These are phyloP conservation scores for Fusarium decemcellulare DNA, from an alignment of 2,329 filamentous ascomycete species.

Conservation along the genomic window DNA sequence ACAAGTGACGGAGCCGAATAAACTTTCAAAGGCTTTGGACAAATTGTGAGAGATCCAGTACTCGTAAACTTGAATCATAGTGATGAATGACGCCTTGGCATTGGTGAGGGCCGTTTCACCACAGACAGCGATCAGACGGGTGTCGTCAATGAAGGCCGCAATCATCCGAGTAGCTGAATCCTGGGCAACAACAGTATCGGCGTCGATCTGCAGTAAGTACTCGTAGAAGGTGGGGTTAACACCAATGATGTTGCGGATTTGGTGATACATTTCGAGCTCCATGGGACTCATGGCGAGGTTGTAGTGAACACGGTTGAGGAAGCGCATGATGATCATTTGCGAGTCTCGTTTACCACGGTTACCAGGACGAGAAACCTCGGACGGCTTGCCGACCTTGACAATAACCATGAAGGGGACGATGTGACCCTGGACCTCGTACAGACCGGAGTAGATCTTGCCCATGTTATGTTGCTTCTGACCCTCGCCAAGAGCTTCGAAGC, in stretches of 20 bases:
- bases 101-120: constrained; percentile 96
- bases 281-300: constrained; percentile 96
- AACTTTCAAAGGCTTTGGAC: constrained; percentile 95
- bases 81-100: constrained; percentile 92
- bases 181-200: constrained; percentile 92
- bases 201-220: constrained; percentile 95
- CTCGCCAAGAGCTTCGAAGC: constrained; percentile 96
- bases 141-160: constrained; percentile 90
- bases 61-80: constrained; percentile 99
- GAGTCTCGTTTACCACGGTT: constrained; percentile 99
- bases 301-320: constrained; percentile 99
- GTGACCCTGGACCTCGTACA: constrained; percentile 98
- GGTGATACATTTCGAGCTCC: constrained; percentile 98
- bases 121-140: constrained; percentile 92
- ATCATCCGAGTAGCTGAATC: constrained; percentile 96
- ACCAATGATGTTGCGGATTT: constrained; percentile 98
- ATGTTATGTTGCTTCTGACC: constrained; percentile 99
- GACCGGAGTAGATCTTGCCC: constrained; percentile 97
- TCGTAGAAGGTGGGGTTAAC: constrained; percentile 99
- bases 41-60: constrained; percentile 99
- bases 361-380: constrained; percentile 92
- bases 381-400: constrained; percentile 98
- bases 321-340: constrained; percentile 98
- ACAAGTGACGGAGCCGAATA: constrained; percentile 98
- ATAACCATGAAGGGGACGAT: constrained; percentile 98